Evolutionary conservation across 225 moss, liverwort and hornwort species (phyloP).

Genomic region (Neckera pumila): DNA sequence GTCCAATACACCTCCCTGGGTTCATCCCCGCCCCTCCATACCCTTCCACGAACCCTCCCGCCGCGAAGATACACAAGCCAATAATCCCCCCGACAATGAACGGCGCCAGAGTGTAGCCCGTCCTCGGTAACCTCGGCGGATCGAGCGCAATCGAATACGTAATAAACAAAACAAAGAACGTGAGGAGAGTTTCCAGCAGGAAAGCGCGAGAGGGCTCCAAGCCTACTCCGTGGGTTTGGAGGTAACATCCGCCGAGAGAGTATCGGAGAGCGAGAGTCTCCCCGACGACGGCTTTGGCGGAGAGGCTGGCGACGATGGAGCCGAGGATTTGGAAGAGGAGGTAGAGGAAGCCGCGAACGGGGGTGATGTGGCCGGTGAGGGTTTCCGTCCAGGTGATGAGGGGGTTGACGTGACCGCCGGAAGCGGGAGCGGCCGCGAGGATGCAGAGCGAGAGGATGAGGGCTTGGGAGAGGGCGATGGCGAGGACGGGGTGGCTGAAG

Average conservation of each 20-base stretch:
- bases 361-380: slow-evolving; percentile 33
- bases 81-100: slow-evolving; percentile 22
- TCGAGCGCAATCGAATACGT: slow-evolving; percentile 36
- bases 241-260: slow-evolving; percentile 22
- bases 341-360: slow-evolving; percentile 16
- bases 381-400: slow-evolving; percentile 27
- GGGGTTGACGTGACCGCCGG: slow-evolving; percentile 42
- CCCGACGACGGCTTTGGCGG: slow-evolving; percentile 2
- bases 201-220: neutral
- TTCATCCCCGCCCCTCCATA: slow-evolving; percentile 47
- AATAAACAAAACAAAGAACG: slow-evolving; percentile 28
- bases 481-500: neutral
- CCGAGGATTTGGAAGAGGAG: slow-evolving; percentile 20
- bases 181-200: slow-evolving; percentile 13
- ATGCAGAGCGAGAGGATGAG: slow-evolving; percentile 19
- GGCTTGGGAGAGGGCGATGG: slow-evolving; percentile 5
- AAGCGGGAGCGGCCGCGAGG: slow-evolving; percentile 24
- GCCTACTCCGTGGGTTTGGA: neutral
- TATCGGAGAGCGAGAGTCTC: neutral
- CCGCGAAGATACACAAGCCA: slow-evolving; percentile 22
- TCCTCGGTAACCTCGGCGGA: slow-evolving; percentile 26
- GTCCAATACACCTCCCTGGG: slow-evolving; percentile 43
- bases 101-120: slow-evolving; percentile 21
- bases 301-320: slow-evolving; percentile 2
- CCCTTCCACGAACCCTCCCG: neutral